Evolutionary conservation across 192 early-diverging fungal species (phyloP).

Genomic region (Thoreauomyces humboldtii): DNA sequence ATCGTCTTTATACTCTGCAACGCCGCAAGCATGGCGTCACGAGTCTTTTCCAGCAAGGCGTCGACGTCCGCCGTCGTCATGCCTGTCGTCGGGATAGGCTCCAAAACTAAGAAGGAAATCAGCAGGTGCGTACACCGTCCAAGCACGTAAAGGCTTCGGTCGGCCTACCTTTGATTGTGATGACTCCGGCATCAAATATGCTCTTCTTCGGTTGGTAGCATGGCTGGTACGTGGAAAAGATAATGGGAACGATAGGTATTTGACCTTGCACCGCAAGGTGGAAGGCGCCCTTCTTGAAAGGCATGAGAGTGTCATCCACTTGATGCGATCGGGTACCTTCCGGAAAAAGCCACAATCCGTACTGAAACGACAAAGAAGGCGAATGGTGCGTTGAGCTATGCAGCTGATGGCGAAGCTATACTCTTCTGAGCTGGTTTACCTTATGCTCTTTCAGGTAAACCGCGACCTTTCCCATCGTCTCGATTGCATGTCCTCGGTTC

Average conservation of each 20-base stretch:
- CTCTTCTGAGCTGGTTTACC: too few relatives aligned
- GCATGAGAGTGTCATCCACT: slow-evolving; percentile 67
- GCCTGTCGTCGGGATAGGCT: slow-evolving; percentile 36
- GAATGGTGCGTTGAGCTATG: background rate
- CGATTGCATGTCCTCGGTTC: slow-evolving; percentile 74
- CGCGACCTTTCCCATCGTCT: slow-evolving; percentile 73
- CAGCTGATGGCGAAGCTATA: too few relatives aligned
- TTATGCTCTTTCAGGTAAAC: slow-evolving; percentile 70
- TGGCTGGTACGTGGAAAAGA: slow-evolving; percentile 65
- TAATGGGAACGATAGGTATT: slow-evolving; percentile 86
- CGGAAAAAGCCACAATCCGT: slow-evolving; percentile 81
- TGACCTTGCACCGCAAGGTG: slow-evolving; percentile 83
- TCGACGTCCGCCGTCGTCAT: slow-evolving; percentile 30
- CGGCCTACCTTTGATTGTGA: slow-evolving; percentile 52
- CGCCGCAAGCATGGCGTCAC: slow-evolving; percentile 31
- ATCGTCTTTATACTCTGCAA: slow-evolving; percentile 21
- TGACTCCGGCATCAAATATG: slow-evolving; percentile 35
- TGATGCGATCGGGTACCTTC: slow-evolving; percentile 85
- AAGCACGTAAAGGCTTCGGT: background rate
- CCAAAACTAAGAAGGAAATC: slow-evolving; percentile 26
- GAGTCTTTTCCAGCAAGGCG: slow-evolving; percentile 18
- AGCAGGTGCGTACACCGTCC: background rate
- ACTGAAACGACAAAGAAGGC: slow-evolving; percentile 10
- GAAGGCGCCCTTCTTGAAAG: slow-evolving; percentile 98
- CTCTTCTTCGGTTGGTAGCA: slow-evolving; percentile 28